Evolutionary conservation across 2,329 filamentous ascomycete species (phyloP), one percentile per base, ranked within the genome.

Genomic region (Chrysosporium queenslandicum): DNA sequence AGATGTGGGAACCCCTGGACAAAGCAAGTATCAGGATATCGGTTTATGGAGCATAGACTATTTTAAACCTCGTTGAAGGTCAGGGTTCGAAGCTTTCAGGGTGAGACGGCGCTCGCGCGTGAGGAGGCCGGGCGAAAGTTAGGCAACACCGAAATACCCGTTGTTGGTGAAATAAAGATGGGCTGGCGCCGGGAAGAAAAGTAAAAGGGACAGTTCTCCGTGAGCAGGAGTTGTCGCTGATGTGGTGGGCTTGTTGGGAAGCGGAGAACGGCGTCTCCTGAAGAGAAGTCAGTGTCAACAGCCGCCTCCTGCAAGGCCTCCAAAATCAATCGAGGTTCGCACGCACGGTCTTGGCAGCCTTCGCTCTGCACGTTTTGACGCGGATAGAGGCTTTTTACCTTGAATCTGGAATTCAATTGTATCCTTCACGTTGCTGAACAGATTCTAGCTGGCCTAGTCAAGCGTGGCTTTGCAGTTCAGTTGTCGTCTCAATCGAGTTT

Each of bases 1-100:
- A 32, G 42, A 41, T 39, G 34, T 12, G 34, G 34, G 45, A 14
- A 18, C 20, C 39, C 21, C 25, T 27, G 40, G 27, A 14, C 20
- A 16, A 6, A 36, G 52, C 54, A 40, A 52, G 50, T 41, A 42
- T 54, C 53, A 56, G 50, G 42, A 53, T 51, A 47, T 34, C 46
- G 55, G 20, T 27, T 46, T 41, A 29, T 36, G 36, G 40, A 52
- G 46, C 46, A 56, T 54, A 43, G 43, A 46, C 41, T 39, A 21
- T 41, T 21, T 27, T 16, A 5, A 23, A 30, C 2, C 4, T 27
- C 12, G 37, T 47, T 7, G 12, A 37, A 25, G 11, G 20, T 5
- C 16, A 27, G 4, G 12, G 20, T 37, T 8, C 21, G 32, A 27
- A 12, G 32, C 18, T 32, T 25, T 14, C 5, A 20, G 18, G 21